Percentiles rank a stretch among this genome's conserved stretches.
Evolutionary conservation across 352 stramenopile genomes (phyloP).

Genomic region (Globisporangium iwayamae): DNA sequence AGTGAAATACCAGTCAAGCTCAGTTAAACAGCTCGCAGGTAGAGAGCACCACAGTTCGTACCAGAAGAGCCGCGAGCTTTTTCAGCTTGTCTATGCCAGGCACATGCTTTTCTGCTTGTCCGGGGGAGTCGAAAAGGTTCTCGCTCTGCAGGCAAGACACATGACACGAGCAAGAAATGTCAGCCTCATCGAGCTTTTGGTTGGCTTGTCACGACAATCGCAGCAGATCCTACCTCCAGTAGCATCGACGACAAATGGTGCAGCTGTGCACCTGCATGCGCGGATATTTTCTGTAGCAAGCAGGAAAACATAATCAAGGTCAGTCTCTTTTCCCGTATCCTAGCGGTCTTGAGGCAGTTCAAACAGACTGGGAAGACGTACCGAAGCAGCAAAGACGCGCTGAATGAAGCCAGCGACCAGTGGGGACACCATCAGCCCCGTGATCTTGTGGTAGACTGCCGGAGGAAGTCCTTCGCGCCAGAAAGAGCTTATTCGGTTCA

Average conservation of each 20-base stretch:
- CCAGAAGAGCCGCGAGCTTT: constrained; percentile 46
- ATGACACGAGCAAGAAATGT: neutral
- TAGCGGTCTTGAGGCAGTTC: neutral
- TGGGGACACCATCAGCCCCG: constrained; percentile 49
- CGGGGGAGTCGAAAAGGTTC: constrained; percentile 39
- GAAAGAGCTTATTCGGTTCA: constrained; percentile 50
- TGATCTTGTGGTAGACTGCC: constrained; percentile 52
- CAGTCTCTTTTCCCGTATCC: neutral
- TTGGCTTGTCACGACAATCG: neutral
- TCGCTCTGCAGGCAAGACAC: constrained; percentile 28
- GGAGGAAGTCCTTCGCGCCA: constrained; percentile 62
- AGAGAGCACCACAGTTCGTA: constrained; percentile 17
- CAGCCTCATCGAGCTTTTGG: neutral
- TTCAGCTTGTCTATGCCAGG: constrained; percentile 43
- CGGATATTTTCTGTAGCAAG: constrained; percentile 43
- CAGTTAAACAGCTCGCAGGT: neutral
- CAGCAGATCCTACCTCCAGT: constrained; percentile 33
- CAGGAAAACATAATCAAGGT: neutral
- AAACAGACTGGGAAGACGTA: constrained; percentile 17
- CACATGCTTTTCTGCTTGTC: constrained; percentile 53
- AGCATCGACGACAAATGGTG: constrained; percentile 45
- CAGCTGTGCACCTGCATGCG: constrained; percentile 35
- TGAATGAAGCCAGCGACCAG: constrained; percentile 55
- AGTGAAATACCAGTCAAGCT: neutral
- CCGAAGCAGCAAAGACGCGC: constrained; percentile 42